Evolutionary conservation across 768 basidiomycete genomes (phyloP).

Genomic region (Mycena albidolilacea): DNA sequence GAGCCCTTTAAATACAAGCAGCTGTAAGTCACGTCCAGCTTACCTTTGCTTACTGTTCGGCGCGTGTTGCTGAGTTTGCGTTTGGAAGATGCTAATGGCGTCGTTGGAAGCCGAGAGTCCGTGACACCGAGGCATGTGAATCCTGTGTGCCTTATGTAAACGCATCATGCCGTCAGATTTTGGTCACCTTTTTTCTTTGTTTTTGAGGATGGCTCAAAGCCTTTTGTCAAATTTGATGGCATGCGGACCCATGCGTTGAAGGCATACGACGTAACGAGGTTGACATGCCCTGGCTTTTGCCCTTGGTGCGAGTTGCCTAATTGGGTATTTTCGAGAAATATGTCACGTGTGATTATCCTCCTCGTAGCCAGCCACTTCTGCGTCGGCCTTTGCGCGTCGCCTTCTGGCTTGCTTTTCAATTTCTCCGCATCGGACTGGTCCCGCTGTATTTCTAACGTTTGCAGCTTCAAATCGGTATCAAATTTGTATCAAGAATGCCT

Average conservation of each 20-base stretch:
- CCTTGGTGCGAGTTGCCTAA: not conserved
- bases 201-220: too few species aligned
- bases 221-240: too few species aligned
- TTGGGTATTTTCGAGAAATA: not conserved
- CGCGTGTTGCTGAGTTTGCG: not conserved
- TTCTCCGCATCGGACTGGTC: not conserved
- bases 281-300: too few species aligned
- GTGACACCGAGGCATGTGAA: not conserved
- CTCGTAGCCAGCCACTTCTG: too few species aligned
- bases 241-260: too few species aligned
- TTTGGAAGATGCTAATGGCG: not conserved
- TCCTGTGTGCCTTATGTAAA: too few species aligned
- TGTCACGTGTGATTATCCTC: too few species aligned
- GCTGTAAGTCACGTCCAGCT: not conserved
- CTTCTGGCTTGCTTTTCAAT: not conserved
- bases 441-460: conserved; percentile 15
- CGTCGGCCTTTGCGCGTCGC: conserved; percentile 11
- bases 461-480: conserved; percentile 4
- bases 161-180: too few species aligned
- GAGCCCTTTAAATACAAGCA: not conserved
- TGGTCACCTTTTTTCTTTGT: too few species aligned
- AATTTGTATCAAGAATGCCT: conserved; percentile 46
- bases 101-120: not conserved
- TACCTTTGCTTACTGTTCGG: not conserved
- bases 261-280: too few species aligned